Evolutionary conservation across 257 asterid species (phyloP).

Genomic region (Penstemon newberryi): DNA sequence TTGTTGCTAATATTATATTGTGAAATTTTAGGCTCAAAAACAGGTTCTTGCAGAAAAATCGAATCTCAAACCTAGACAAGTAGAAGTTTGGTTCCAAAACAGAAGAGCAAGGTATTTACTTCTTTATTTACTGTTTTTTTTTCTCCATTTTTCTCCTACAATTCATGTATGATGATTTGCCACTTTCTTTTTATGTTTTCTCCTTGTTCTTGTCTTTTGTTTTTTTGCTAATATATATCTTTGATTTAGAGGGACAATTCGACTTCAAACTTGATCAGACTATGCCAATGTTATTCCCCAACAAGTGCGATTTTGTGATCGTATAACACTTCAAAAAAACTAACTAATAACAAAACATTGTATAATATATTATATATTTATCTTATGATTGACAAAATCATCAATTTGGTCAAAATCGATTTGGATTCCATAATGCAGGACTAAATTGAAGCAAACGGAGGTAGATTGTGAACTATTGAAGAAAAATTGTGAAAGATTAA

Average conservation of each 20-base stretch:
- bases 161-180: too few relatives aligned
- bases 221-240: background rate
- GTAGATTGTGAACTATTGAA: conserved; percentile 50
- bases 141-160: too few relatives aligned
- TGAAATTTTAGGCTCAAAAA: conserved; percentile 46
- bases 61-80: conserved; percentile 55
- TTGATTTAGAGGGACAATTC: too few relatives aligned
- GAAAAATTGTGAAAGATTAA: conserved; percentile 46
- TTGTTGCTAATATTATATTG: background rate
- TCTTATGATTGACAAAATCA: too few relatives aligned
- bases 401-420: too few relatives aligned
- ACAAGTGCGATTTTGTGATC: too few relatives aligned
- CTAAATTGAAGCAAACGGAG: conserved; percentile 73
- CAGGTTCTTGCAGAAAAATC: conserved; percentile 47
- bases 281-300: too few relatives aligned
- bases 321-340: too few relatives aligned
- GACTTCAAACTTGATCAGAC: too few relatives aligned
- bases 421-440: conserved; percentile 31
- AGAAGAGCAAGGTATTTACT: conserved; percentile 57
- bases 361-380: too few relatives aligned
- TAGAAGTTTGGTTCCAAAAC: conserved; percentile 74
- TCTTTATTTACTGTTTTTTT: too few relatives aligned
- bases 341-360: too few relatives aligned
- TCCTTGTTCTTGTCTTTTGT: background rate
- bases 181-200: background rate